Percentiles rank a stretch among this genome's conserved stretches.
phyloP scores from a whole-genome alignment of 2,329 filamentous ascomycete genomes.

The Teratosphaeria nubilosa region DNA sequence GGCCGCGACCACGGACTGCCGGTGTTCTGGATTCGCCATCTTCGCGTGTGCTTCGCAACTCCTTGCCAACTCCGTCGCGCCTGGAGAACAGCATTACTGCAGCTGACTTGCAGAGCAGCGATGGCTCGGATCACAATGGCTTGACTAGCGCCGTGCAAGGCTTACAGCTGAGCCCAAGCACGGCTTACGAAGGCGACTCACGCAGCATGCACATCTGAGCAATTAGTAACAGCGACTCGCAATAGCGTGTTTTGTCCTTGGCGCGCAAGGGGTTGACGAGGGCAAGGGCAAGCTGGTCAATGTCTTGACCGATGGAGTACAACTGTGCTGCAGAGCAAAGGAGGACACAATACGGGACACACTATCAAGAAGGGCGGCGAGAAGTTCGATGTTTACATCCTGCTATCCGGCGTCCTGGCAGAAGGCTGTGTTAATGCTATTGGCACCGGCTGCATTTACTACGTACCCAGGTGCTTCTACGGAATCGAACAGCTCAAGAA shows the following conservation, averaged over 20 bases:
- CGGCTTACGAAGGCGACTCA: constrained; percentile 39
- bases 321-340: constrained; percentile 50
- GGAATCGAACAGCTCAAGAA: constrained; percentile 51
- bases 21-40: constrained; percentile 76
- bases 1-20: constrained; percentile 82
- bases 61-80: constrained; percentile 65
- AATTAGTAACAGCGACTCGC: not conserved
- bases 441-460: constrained; percentile 55
- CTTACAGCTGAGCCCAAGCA: constrained; percentile 62
- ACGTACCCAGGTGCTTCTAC: constrained; percentile 57
- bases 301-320: constrained; percentile 34
- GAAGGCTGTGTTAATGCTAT: constrained; percentile 63
- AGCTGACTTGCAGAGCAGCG: constrained; percentile 62
- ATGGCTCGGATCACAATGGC: constrained; percentile 69
- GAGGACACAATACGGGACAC: constrained; percentile 52
- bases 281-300: constrained; percentile 51
- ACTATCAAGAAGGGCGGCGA: constrained; percentile 33
- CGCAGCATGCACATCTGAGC: not conserved
- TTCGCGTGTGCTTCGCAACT: constrained; percentile 54
- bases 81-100: constrained; percentile 67
- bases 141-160: constrained; percentile 73
- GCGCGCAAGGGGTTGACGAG: constrained; percentile 52
- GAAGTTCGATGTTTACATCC: constrained; percentile 49
- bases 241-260: constrained; percentile 47
- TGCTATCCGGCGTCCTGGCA: constrained; percentile 61